Evolutionary conservation across 2,329 filamentous ascomycete species (phyloP), one percentile per base, ranked within the genome.

Genomic region (Didymella keratinophila): DNA sequence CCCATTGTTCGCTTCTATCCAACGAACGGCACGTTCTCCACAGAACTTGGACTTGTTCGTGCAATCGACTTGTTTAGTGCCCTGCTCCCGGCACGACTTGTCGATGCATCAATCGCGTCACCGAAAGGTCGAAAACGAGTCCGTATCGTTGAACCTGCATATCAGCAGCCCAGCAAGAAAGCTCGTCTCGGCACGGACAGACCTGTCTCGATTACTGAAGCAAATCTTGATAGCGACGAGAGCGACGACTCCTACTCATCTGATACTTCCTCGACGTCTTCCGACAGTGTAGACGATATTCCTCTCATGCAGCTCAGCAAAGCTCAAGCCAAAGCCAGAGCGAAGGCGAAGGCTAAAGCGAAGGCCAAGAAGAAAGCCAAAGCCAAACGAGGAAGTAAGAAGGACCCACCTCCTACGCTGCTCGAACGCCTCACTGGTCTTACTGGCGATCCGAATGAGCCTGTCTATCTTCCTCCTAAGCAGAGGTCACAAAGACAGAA

Each of bases 11-110:
- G 54, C 1, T 82, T 81, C 62, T 71, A 81, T 56, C 28, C 65
- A 9, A 57, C 61, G 3, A 79, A 68, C 30, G 80, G 81, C 4
- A 83, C 81, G 0, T 83, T 82, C 64, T 78, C 77, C 2, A 83
- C 81, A 0, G 70, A 78, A n/a, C 74, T 74, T 37, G 50, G 46
- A 2, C 12, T 45, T 18, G 34, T 56, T 25, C 48, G 41, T 36
- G 20, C 18, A 3, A 18, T 14, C 16, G 48, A 53, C 18, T 11
- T 45, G 16, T 72, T 73, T 27, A 20, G 28, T 21, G 7, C 44
- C 11, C 34, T 20, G 7, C 36, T 23, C 7, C 18, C 23, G 2
- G 7, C 28, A n/a, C 28, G 39, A 3, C 18, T 32, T 36, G 25
- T 47, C 3, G 18, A 36, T 37, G 41, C 54, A 3, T 11, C 20